Percentiles rank a stretch among this genome's conserved stretches.
These are phyloP conservation scores for Phialophora verrucosa DNA, from an alignment of 2,329 filamentous ascomycete genomes.

Conservation along the genomic window DNA sequence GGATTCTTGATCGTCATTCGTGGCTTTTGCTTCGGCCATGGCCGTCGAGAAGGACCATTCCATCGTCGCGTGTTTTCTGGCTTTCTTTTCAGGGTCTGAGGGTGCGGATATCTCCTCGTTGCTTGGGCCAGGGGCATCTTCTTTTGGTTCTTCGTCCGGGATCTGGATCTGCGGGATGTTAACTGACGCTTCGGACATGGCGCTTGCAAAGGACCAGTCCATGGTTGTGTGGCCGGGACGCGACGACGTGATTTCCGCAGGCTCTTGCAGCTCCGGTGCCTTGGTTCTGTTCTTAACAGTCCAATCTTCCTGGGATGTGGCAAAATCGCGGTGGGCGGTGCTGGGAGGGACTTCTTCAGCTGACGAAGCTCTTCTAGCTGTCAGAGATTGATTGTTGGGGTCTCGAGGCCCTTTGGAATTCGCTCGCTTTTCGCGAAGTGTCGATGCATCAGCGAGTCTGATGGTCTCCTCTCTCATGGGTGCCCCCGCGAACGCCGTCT, in stretches of 20 bases:
- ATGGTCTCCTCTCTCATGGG: conserved; percentile 51
- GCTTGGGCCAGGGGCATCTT: conserved; percentile 9
- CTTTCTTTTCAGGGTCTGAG: conserved; percentile 24
- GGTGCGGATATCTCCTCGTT: not conserved
- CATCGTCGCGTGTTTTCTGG: conserved; percentile 43
- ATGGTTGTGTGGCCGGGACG: conserved; percentile 38
- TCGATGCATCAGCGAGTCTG: conserved; percentile 59
- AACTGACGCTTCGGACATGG: conserved; percentile 46
- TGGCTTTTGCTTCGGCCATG: conserved; percentile 45
- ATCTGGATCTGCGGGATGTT: conserved; percentile 28
- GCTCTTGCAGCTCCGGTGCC: conserved; percentile 36
- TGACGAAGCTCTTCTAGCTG: conserved; percentile 38
- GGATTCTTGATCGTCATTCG: conserved; percentile 12
- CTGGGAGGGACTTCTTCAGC: conserved; percentile 45
- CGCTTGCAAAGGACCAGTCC: conserved; percentile 52
- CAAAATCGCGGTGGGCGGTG: conserved; percentile 55
- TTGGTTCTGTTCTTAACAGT: conserved; percentile 33
- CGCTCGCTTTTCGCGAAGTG: conserved; percentile 61
- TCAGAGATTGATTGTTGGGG: conserved; percentile 45
- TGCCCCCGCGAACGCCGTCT: conserved; percentile 55
- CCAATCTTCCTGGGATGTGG: conserved; percentile 42
- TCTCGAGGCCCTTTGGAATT: conserved; percentile 53
- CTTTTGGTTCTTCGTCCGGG: conserved; percentile 16
- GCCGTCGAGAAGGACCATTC: conserved; percentile 53
- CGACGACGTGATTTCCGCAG: conserved; percentile 36